phyloP scores from a whole-genome alignment of 139 green algal species.

The Haematococcus sp. region DNA sequence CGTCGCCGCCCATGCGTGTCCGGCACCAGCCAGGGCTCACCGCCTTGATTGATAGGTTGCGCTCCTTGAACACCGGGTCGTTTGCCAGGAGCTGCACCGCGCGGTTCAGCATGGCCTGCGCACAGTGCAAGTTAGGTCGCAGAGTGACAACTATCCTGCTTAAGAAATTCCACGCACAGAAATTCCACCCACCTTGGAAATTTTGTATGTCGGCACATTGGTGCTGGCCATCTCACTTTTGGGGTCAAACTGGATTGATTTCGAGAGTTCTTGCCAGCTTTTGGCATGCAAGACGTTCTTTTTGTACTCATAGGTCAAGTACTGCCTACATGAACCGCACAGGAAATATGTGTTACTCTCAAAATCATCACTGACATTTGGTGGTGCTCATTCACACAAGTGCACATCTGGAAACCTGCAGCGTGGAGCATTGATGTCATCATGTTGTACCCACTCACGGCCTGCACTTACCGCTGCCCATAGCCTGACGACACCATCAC shows the following conservation, averaged over 20 bases:
- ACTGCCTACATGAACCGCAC: not conserved
- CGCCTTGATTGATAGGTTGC: not conserved
- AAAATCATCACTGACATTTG: no score
- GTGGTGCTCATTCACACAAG: no score
- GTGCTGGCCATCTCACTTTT: not conserved
- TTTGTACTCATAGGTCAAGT: not conserved
- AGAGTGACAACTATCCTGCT: no score
- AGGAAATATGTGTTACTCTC: no score
- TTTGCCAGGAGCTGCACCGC: constrained; percentile 3
- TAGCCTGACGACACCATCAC: constrained; percentile 2
- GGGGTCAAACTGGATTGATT: not conserved
- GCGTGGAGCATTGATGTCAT: no score
- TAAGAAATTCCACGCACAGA: no score
- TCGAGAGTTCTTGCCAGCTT: no score
- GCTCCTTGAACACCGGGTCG: not conserved
- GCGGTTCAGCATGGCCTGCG: constrained; percentile 8
- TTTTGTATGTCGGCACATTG: not conserved
- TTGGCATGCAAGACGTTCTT: no score
- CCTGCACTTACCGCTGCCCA: not conserved
- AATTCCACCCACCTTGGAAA: not conserved
- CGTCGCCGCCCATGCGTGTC: not conserved
- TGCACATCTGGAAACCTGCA: no score
- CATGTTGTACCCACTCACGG: no score
- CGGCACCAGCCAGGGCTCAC: constrained; percentile 7
- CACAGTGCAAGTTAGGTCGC: no score